Evolutionary conservation across 805 yeast genomes (phyloP).

Genomic region (Diddensiella caesifluorescens): DNA sequence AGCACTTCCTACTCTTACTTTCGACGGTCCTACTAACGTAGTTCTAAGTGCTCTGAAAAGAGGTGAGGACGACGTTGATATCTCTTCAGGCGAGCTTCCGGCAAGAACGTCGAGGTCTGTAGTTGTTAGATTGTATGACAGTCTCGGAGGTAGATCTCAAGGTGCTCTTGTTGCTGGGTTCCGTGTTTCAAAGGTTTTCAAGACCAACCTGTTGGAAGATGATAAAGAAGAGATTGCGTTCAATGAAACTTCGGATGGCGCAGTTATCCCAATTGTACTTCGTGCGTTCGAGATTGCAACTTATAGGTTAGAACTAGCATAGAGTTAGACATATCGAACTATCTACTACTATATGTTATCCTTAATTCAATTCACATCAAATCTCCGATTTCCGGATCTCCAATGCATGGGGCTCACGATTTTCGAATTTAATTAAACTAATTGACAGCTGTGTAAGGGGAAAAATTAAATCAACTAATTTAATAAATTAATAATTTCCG

Average conservation of each 20-base stretch:
- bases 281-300: conserved; percentile 79
- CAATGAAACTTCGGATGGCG: conserved; percentile 11
- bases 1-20: conserved; percentile 17
- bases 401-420: no score
- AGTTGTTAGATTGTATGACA: conserved; percentile 74
- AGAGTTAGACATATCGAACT: no score
- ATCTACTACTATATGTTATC: no score
- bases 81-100: conserved; percentile 32
- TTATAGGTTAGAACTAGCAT: conserved; percentile 44
- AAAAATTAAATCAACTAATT: no score
- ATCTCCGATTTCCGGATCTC: no score
- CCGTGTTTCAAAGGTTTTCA: conserved; percentile 50
- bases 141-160: conserved; percentile 70
- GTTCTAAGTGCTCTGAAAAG: conserved; percentile 76
- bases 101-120: conserved; percentile 43
- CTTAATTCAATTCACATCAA: no score
- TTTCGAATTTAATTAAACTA: no score
- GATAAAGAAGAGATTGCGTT: conserved; percentile 14
- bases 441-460: no score
- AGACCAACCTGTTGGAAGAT: conserved; percentile 29
- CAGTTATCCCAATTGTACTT: conserved; percentile 40
- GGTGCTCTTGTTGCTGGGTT: conserved; percentile 49
- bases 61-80: conserved; percentile 70
- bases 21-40: conserved; percentile 51
- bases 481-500: no score